A percentile compares a stretch with the other conserved stretches of the same genome.
phyloP scores from a whole-genome alignment of 805 yeast species.

The Dipodascopsis uninucleata region DNA sequence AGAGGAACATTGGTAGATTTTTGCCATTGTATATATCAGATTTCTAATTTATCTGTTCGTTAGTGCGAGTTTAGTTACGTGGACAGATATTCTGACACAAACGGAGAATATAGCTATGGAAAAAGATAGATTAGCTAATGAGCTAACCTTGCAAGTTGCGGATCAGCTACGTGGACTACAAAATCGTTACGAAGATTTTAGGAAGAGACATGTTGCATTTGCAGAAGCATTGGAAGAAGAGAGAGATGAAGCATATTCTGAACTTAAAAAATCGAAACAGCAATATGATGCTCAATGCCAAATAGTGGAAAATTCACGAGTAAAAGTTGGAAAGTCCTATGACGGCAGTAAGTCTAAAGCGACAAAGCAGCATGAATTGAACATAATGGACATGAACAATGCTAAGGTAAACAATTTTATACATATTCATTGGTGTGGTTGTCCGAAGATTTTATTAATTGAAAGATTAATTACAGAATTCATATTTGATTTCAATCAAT shows the following conservation, averaged over 20 bases:
- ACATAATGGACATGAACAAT: constrained; percentile 65
- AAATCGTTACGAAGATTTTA: constrained; percentile 50
- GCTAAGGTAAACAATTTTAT: constrained; percentile 45
- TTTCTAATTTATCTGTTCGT: neutral
- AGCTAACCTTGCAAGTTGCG: constrained; percentile 56
- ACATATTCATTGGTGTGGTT: neutral
- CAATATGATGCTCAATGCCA: constrained; percentile 79
- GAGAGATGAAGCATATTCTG: constrained; percentile 49
- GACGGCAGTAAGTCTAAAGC: constrained; percentile 44
- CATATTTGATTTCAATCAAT: constrained; percentile 72
- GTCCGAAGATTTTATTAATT: neutral
- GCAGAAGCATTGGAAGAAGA: constrained; percentile 54
- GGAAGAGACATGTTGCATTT: constrained; percentile 51
- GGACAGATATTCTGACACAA: constrained; percentile 83
- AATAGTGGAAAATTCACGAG: constrained; percentile 73
- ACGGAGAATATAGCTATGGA: constrained; percentile 77
- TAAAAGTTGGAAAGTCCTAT: constrained; percentile 59
- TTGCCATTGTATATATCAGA: neutral
- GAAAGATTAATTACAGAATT: constrained; percentile 44
- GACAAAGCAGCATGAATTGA: constrained; percentile 19
- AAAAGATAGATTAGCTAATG: constrained; percentile 54
- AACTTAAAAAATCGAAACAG: constrained; percentile 61
- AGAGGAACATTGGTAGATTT: neutral
- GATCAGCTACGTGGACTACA: constrained; percentile 57
- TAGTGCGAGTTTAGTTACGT: constrained; percentile 76